Evolutionary conservation across 495 filamentous ascomycete species (phyloP).

Genomic region (Aspergillus taichungensis): DNA sequence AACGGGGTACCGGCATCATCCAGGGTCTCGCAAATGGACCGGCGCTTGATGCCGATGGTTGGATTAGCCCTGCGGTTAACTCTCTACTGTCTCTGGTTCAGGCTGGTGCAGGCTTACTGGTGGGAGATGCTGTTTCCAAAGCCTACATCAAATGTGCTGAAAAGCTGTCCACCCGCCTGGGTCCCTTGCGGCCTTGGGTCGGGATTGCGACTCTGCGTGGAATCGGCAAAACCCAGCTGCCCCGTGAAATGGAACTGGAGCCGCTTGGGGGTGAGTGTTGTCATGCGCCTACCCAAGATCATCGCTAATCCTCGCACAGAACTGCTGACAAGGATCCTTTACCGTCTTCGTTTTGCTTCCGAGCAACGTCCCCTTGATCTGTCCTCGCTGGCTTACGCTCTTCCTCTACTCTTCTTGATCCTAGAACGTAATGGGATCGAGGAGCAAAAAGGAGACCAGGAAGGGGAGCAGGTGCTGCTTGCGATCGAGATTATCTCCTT

Average conservation of each 20-base stretch:
- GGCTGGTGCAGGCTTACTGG: constrained; percentile 71
- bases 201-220: constrained; percentile 79
- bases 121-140: constrained; percentile 67
- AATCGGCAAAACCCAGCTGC: constrained; percentile 60
- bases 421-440: constrained; percentile 73
- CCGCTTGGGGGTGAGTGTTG: constrained; percentile 50
- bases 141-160: constrained; percentile 70
- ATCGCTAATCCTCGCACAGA: constrained; percentile 31
- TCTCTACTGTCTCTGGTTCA: constrained; percentile 61
- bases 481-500: constrained; percentile 86
- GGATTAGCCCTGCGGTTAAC: constrained; percentile 73
- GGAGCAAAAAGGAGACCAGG: constrained; percentile 51
- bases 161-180: constrained; percentile 67
- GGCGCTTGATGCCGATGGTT: constrained; percentile 71
- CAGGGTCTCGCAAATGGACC: constrained; percentile 73
- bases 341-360: constrained; percentile 78
- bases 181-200: constrained; percentile 66
- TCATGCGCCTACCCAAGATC: background rate
- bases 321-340: constrained; percentile 80
- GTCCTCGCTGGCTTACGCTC: constrained; percentile 74
- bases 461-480: constrained; percentile 81
- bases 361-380: constrained; percentile 88
- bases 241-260: constrained; percentile 64
- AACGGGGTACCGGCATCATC: constrained; percentile 77
- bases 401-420: constrained; percentile 70